phyloP scores from a whole-genome alignment of 768 basidiomycete species.

The Serendipita sp. region DNA sequence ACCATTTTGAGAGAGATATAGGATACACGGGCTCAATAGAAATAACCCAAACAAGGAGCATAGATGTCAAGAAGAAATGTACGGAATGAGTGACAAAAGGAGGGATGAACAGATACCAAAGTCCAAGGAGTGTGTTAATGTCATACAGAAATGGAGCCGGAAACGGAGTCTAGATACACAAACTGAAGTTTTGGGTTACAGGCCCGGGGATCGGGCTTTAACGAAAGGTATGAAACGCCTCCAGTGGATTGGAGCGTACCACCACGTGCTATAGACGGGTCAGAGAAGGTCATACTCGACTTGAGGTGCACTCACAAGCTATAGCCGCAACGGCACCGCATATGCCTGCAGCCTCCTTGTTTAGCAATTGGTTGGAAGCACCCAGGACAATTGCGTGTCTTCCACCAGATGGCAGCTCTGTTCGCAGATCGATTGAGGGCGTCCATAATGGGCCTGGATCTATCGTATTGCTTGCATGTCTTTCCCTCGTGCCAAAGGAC shows the following conservation, averaged over 20 bases:
- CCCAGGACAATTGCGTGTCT: not conserved
- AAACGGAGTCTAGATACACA: not conserved
- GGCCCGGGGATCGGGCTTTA: not conserved
- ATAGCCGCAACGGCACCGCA: slow-evolving; percentile 4
- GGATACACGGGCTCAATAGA: not conserved
- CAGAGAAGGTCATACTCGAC: not conserved
- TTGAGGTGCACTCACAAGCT: not conserved
- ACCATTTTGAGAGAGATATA: too few relatives aligned
- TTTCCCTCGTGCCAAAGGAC: not conserved
- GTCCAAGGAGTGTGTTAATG: not conserved
- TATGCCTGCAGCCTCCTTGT: not conserved
- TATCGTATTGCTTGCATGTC: not conserved
- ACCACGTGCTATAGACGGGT: not conserved
- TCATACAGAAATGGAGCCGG: not conserved
- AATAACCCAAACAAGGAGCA: not conserved
- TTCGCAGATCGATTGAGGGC: not conserved
- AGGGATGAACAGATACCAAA: not conserved
- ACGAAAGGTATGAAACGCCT: not conserved
- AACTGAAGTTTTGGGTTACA: not conserved
- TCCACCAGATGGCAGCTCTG: not conserved
- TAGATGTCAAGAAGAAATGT: not conserved
- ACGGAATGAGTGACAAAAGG: not conserved
- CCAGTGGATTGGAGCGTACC: slow-evolving; percentile 3
- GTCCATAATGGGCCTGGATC: not conserved
- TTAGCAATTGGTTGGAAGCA: slow-evolving; percentile 1